Evolutionary conservation across 2,329 filamentous ascomycete genomes (phyloP).

Genomic region (Alternaria brassicae): DNA sequence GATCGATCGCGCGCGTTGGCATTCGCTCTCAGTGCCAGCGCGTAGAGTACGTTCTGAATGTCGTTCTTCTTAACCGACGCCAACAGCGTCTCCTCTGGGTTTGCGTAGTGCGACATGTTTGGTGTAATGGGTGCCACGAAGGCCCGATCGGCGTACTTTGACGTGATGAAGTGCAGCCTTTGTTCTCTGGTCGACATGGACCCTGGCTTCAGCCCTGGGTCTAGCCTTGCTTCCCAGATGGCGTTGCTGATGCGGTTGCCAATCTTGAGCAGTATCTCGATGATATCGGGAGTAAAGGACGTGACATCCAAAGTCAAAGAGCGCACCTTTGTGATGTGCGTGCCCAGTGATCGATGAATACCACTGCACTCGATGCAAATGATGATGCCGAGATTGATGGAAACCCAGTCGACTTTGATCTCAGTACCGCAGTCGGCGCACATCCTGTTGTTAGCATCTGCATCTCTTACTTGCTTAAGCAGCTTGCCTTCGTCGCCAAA

Average conservation of each 20-base stretch:
- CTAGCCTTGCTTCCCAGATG: slow-evolving; percentile 90
- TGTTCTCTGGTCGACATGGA: slow-evolving; percentile 86
- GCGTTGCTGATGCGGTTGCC: slow-evolving; percentile 96
- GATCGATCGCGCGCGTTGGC: slow-evolving; percentile 82
- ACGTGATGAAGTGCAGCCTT: slow-evolving; percentile 90
- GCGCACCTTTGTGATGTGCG: slow-evolving; percentile 96
- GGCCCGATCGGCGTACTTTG: slow-evolving; percentile 86
- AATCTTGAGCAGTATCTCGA: slow-evolving; percentile 88
- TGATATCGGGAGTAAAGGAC: slow-evolving; percentile 95
- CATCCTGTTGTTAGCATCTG: slow-evolving; percentile 89
- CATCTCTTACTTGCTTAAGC: slow-evolving; percentile 84
- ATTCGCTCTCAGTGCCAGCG: slow-evolving; percentile 83
- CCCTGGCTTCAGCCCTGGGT: slow-evolving; percentile 74
- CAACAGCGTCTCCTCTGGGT: slow-evolving; percentile 85
- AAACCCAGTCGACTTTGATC: slow-evolving; percentile 97
- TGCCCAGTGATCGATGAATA: slow-evolving; percentile 93
- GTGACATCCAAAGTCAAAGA: slow-evolving; percentile 94
- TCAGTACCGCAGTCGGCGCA: slow-evolving; percentile 94
- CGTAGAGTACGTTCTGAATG: slow-evolving; percentile 90
- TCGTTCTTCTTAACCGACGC: slow-evolving; percentile 97
- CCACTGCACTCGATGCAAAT: slow-evolving; percentile 98
- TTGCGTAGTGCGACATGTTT: slow-evolving; percentile 76
- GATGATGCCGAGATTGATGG: slow-evolving; percentile 95
- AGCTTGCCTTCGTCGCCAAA: slow-evolving; percentile 86
- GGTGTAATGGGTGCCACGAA: slow-evolving; percentile 81